Evolutionary conservation across 345 rosid species (phyloP), one percentile per base, ranked within the genome.

Genomic region (Acer yangbiense): DNA sequence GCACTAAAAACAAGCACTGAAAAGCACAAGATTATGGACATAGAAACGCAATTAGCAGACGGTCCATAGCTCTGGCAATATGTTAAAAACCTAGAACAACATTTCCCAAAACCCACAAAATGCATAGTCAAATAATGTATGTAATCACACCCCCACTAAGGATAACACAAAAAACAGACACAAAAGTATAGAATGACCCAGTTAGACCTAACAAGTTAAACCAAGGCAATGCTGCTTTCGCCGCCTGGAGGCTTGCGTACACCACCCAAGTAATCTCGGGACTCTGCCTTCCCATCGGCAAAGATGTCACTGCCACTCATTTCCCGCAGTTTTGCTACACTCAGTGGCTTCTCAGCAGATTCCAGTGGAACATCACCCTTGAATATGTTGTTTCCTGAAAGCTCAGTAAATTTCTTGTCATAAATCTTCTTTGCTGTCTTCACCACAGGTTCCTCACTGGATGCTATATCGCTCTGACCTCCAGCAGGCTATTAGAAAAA

Each of bases 211-310:
- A 66, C 32, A 82, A 25, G 77, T 84, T 86, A 95, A 72, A 95
- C 96, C 86, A 95, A 82, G 23, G 99, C 93, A 66, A 95, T 93
- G 92, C 91, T 95, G 84, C 97, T 91, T 84, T 95, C 97, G 0
- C 99, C 99, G 0, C 99, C 99, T 1, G 99, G 99, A 25, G 99
- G 99, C 84, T 93, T 95, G 80, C 99, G 99, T 14, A 95, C 94
- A 0, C 99, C 99, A 2, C 99, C 98, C 32, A 93, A 79, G 87
- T 88, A 93, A 88, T 95, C 99, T 75, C 97, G 86, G 50, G 92
- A 84, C 84, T 93, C 94, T 8, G 61, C 92, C 90, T 95, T 95
- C 69, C 92, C 99, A 74, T 95, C 99, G 0, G 96, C 90, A 72
- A 95, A 95, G 74, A 95, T 95, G 81, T 93, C 84, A 75, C 79